phyloP scores from a whole-genome alignment of 805 yeast species.

The Ogataea degrootiae region DNA sequence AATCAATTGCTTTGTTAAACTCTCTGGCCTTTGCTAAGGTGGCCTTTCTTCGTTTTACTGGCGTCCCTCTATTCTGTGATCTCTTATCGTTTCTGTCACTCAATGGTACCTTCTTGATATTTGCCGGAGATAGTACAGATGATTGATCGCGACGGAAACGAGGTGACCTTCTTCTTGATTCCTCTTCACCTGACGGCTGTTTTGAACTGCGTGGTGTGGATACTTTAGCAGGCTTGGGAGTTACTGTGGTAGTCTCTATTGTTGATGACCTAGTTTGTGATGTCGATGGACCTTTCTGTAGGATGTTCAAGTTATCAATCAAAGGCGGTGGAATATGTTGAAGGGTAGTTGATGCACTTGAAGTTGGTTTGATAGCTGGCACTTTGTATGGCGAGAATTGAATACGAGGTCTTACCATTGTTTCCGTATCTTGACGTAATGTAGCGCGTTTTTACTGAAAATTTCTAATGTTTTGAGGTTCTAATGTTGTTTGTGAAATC shows the following conservation, averaged over 20 bases:
- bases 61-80: constrained; percentile 16
- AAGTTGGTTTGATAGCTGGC: constrained; percentile 7
- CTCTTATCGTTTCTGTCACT: constrained; percentile 7
- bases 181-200: no score
- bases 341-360: no score
- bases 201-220: no score
- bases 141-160: not conserved
- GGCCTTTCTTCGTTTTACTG: constrained; percentile 1
- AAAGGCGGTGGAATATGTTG: not conserved
- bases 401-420: constrained; percentile 19
- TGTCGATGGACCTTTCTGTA: constrained; percentile 1
- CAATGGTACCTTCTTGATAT: constrained; percentile 7
- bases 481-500: no score
- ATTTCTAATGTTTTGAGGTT: not conserved
- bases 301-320: constrained; percentile 6
- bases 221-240: no score
- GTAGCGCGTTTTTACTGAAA: not conserved
- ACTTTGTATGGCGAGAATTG: constrained; percentile 19
- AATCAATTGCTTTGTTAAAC: not conserved
- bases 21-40: not conserved
- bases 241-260: not conserved
- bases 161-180: not conserved
- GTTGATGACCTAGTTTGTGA: not conserved
- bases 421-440: not conserved
- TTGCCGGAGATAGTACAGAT: not conserved